Evolutionary conservation across 805 yeast species (phyloP).

Genomic region (Henningerozyma blattae): DNA sequence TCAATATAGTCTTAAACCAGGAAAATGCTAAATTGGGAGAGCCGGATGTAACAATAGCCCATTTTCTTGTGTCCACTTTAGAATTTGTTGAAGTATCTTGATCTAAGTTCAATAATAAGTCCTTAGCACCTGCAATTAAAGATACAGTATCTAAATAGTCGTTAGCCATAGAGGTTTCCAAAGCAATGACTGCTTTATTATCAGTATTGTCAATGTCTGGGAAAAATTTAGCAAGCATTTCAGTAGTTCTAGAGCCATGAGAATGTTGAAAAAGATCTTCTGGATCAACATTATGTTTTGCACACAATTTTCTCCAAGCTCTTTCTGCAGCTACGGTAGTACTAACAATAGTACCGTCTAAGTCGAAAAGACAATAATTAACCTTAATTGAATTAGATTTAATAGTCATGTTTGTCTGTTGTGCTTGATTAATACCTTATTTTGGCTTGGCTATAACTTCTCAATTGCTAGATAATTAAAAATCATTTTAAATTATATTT

Average conservation of each 20-base stretch:
- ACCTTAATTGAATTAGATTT: slow-evolving; percentile 2
- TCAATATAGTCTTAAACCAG: slow-evolving; percentile 47
- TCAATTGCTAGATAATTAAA: too few relatives aligned
- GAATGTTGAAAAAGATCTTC: slow-evolving; percentile 50
- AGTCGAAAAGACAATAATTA: slow-evolving; percentile 42
- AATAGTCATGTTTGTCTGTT: too few relatives aligned
- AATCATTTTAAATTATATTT: too few relatives aligned
- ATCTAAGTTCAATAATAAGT: slow-evolving; percentile 39
- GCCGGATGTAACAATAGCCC: slow-evolving; percentile 78
- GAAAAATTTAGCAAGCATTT: slow-evolving; percentile 50
- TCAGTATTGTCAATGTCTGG: slow-evolving; percentile 52
- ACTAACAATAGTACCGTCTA: slow-evolving; percentile 70
- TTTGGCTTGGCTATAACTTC: too few relatives aligned
- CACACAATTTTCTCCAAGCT: slow-evolving; percentile 52
- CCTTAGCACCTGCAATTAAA: slow-evolving; percentile 58
- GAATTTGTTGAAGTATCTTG: slow-evolving; percentile 11
- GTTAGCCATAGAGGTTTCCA: slow-evolving; percentile 52
- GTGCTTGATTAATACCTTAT: too few relatives aligned
- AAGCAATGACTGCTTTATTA: slow-evolving; percentile 35
- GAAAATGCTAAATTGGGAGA: slow-evolving; percentile 55
- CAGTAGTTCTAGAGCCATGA: slow-evolving; percentile 67
- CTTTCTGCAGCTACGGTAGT: slow-evolving; percentile 65
- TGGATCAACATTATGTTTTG: slow-evolving; percentile 46
- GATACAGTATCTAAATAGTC: slow-evolving; percentile 52
- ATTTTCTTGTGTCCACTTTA: slow-evolving; percentile 30